Evolutionary conservation across 2,329 filamentous ascomycete species (phyloP), one percentile per base, ranked within the genome.

Genomic region (Cadophora gregata): DNA sequence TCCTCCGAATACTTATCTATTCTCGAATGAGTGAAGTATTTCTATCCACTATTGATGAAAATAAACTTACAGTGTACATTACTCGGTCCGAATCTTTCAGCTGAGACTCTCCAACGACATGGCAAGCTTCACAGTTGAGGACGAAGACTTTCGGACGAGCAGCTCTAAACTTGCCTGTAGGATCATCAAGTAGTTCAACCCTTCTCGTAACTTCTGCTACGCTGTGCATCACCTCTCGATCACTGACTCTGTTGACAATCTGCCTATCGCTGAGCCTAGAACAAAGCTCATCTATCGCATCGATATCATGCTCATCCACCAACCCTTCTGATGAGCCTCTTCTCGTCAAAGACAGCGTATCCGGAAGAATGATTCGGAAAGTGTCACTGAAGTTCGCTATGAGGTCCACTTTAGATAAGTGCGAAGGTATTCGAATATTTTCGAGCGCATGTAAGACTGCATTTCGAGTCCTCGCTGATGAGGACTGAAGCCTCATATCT

Each of bases 241-340:
- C 80, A 64, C 79, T 81, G n/a, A 79, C 72, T n/a, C 79, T 76
- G 60, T 78, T 75, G 36, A 80, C 70, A 1, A 78, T 66, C 65
- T 79, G 78, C 16, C 79, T 75, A 31, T 79, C 75, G 31, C 62
- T 73, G 7, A 81, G 73, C 51, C 72, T 77, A 16, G 71, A 64
- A 55, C 76, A 77, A 33, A 81, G 72, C 6, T 71, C 66, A 71
- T 80, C 77, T 42, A 81, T 69, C 0, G 79, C 78, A 66, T 80
- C 79, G 53, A 78, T 72, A 48, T 78, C 77, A 33, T 70, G 73
- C 50, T 79, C 78, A 64, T 80, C 77, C 16, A 68, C 67, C 9
- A 73, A 67, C 1, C 69, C 65, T 24, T 74, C 76, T 5, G 71
- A 63, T 3, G 73, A 70, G 48, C 73, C 71, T 50, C 68, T 69